Base-by-base conservation (phyloP, 1,284 basidiomycete species). In the Filobasidium uniguttulatum region DNA sequence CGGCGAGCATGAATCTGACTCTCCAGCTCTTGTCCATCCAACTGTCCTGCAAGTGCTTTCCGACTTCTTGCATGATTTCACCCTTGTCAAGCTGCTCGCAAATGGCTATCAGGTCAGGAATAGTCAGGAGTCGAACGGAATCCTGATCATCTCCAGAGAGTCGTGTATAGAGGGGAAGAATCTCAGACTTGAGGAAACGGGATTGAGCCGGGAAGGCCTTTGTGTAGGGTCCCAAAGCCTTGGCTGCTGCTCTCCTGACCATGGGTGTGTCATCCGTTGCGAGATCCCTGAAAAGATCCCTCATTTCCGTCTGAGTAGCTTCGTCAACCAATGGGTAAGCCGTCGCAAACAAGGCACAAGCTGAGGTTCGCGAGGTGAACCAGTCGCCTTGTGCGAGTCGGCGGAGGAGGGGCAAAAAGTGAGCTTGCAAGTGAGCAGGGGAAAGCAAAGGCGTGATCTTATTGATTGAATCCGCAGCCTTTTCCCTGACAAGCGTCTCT, bases 321-420 rank as follows among this genome's bases (percentile, higher is more conserved):
- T 80, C 68, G 1, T 81, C 77, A 12, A 87, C 85, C 61, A 80
- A 81, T 29, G 80, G 73, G 67, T 98, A 99, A 22, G 88, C 85
- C n/a, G 90, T 81, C 9, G 89, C 81, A 66, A 90, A 98, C 28
- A 99, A 77, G 3, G 91, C 86, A 53, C 90, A 90, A 38, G 94
- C 86, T 36, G 93, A 96, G 37, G 90, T 94, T 56, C 93, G 79
- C 29, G 90, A 93, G n/a, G 94, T 98, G 73, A 98, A 98, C 94
- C 94, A 99, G 71, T 98, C 94, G 53, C 91, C 94, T 54, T 79
- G 79, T 0, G 89, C 83, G 34, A 99, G 78, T 52, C 91, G 81
- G 64, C 83, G 84, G 55, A 98, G 70, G 45, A 98, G 76, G 48
- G 94, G 94, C 49, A 98, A 81, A 71, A 93, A 94, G 68, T 80